Percentiles rank a stretch among this genome's conserved stretches.
phyloP scores from a whole-genome alignment of 2,329 filamentous ascomycete genomes.

The Claviceps sp. region DNA sequence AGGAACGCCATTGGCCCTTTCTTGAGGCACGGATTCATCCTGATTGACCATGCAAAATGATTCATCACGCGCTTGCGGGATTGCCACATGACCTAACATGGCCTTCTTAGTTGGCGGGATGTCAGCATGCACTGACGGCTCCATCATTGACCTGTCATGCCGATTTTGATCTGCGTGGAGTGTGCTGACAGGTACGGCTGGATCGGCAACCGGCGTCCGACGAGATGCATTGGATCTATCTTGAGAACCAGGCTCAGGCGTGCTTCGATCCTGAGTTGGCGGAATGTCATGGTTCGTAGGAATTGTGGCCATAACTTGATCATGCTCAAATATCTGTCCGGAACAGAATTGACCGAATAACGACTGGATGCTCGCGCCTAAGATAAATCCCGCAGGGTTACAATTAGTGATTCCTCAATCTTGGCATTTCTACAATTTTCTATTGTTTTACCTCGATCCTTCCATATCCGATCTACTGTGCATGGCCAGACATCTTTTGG shows the following conservation, averaged over 20 bases:
- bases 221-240: neutral
- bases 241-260: neutral
- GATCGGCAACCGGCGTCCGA: neutral
- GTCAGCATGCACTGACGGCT: neutral
- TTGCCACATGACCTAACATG: neutral
- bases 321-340: constrained; percentile 47
- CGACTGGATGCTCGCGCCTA: constrained; percentile 44
- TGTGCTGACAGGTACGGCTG: neutral
- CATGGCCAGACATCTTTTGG: constrained; percentile 75
- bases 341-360: constrained; percentile 63
- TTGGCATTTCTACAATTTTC: neutral
- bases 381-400: neutral
- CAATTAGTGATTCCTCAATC: neutral
- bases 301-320: constrained; percentile 39
- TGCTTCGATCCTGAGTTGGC: neutral
- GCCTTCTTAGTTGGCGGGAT: too few species aligned
- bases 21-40: neutral
- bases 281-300: neutral
- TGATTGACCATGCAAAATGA: neutral
- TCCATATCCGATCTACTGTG: constrained; percentile 58
- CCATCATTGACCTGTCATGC: neutral
- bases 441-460: constrained; percentile 26
- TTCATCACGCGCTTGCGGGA: neutral
- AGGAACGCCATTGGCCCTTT: neutral
- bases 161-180: neutral